Evolutionary conservation across 768 basidiomycete genomes (phyloP).

Genomic region (Lepiota venenata): DNA sequence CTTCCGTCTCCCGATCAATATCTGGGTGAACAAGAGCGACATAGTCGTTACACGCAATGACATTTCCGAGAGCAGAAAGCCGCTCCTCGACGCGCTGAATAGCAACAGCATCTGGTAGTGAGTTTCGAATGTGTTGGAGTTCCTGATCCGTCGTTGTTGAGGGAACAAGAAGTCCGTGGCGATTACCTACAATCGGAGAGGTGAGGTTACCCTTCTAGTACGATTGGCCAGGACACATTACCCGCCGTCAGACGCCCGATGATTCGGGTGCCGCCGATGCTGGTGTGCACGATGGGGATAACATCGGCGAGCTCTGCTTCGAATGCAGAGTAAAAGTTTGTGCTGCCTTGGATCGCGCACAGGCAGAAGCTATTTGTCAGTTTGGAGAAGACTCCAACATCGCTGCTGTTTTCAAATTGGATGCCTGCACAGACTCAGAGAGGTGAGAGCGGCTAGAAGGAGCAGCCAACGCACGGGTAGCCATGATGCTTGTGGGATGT

Average conservation of each 20-base stretch:
- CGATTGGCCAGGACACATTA: slow-evolving; percentile 24
- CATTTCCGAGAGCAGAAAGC: slow-evolving; percentile 94
- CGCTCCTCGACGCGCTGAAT: slow-evolving; percentile 98
- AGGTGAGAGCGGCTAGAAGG: slow-evolving; percentile 11
- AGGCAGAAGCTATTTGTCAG: slow-evolving; percentile 98
- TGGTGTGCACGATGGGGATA: slow-evolving; percentile 94
- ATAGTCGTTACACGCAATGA: slow-evolving; percentile 98
- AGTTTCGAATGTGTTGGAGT: slow-evolving; percentile 94
- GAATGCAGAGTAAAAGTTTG: slow-evolving; percentile 98
- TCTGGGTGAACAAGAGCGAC: slow-evolving; percentile 99
- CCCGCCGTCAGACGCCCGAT: slow-evolving; percentile 92
- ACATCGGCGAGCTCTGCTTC: slow-evolving; percentile 88
- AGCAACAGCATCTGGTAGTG: slow-evolving; percentile 88
- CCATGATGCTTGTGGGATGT: slow-evolving; percentile 30
- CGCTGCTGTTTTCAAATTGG: slow-evolving; percentile 92
- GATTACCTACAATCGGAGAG: slow-evolving; percentile 62
- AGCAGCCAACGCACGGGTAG: slow-evolving; percentile 38
- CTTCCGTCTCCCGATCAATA: slow-evolving; percentile 96
- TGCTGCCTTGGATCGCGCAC: slow-evolving; percentile 87
- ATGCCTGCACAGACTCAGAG: slow-evolving; percentile 50
- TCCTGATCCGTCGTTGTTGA: slow-evolving; percentile 97
- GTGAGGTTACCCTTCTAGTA: background rate
- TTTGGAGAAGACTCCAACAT: slow-evolving; percentile 96
- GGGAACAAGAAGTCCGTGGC: slow-evolving; percentile 95
- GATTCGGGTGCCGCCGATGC: slow-evolving; percentile 92